phyloP scores from a whole-genome alignment of 163 green algal genomes.

The Scenedesmus sp. region DNA sequence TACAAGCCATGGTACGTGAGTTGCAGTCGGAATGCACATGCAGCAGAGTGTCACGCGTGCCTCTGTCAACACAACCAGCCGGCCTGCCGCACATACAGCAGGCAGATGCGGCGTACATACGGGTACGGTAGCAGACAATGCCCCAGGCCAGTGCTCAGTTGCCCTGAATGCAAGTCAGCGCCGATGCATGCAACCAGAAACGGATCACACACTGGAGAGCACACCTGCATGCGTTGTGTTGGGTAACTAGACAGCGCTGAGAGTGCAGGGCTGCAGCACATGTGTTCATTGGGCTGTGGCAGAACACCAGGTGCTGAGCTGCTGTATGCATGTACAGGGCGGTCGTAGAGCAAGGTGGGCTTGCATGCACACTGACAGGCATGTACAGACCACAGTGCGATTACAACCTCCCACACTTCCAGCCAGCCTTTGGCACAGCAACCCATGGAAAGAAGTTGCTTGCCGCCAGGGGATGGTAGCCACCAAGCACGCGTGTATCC shows the following conservation, averaged over 20 bases:
- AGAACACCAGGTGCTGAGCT: neutral
- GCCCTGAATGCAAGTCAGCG: neutral
- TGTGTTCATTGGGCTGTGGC: neutral
- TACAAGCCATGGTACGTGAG: neutral
- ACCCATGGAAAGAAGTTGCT: neutral
- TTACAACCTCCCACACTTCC: too few species aligned
- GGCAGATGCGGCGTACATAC: neutral
- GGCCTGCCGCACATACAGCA: neutral
- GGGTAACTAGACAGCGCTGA: neutral
- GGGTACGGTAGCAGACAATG: too few species aligned
- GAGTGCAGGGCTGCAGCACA: neutral
- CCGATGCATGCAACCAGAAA: neutral
- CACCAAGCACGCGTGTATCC: neutral
- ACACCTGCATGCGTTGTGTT: neutral
- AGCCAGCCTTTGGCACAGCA: too few species aligned
- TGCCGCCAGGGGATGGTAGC: neutral
- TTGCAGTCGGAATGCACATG: neutral
- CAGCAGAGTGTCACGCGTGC: neutral
- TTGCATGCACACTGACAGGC: neutral
- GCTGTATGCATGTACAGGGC: neutral
- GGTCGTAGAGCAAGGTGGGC: neutral
- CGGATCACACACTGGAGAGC: neutral
- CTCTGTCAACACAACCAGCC: neutral
- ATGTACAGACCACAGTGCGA: neutral
- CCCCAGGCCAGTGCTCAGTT: too few species aligned